Base-by-base conservation (phyloP, 2,329 filamentous ascomycete genomes). In the Metarhizium sp. region DNA sequence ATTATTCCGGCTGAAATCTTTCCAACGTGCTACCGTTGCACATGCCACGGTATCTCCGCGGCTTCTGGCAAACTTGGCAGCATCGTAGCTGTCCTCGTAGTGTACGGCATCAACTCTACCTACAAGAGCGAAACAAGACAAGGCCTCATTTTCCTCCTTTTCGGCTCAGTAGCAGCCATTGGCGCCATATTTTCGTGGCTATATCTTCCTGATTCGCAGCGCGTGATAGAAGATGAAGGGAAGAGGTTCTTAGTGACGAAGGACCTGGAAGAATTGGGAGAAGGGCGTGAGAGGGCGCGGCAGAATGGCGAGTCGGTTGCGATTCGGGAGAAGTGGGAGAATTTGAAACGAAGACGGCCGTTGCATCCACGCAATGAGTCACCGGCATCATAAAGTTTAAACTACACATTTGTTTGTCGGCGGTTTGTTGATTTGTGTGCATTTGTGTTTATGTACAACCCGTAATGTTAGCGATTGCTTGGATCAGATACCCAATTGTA, bases 1-100 rank as follows among this genome's bases (percentile, higher is more conserved):
- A 79, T 85, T 54, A 78, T 86, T 16, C 81, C 83, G 1, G 82
- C 80, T 46, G 82, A 86, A 63, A 78, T 84, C 46, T 87, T 86
- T 63, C 82, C 81, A 0, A 86, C 82, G 2, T 76, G 77, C 59
- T 85, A 84, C 61, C 77, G 83, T 45, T 82, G 77, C 52, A 82
- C 81, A 0, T 84, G 80, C 57, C 81, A 84, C 61, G 81, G 81
- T 29, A 80, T 85, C 53, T 81, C 81, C 0, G 81, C 82, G 0
- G 81, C 81, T 0, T 75, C 77, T 0, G 82, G 81, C 11, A 85
- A 85, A 62, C 66, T 81, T 1, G 81, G 80, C 29, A 79, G 78
- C 56, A 75, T 84, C 52, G 66, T 78, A 5, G 78, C 77, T 51
- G 70, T 79, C 18, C 62, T 78, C 13, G 69, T 79, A 30, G 75